These are phyloP conservation scores for Gliomastix tumulicola DNA, from an alignment of 2,329 filamentous ascomycete genomes.

Conservation along the genomic window DNA sequence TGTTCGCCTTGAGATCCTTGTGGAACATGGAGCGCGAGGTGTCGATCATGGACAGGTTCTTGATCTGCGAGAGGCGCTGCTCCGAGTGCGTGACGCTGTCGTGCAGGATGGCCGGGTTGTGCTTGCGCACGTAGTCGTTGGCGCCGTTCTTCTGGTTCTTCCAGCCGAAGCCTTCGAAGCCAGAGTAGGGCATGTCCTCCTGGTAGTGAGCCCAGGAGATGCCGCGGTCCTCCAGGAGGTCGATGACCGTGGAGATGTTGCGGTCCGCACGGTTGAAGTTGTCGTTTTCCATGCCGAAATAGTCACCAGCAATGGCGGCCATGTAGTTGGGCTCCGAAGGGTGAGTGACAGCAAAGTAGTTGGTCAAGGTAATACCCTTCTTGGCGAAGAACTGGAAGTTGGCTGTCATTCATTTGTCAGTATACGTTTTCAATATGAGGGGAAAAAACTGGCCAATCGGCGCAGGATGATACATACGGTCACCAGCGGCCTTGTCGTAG, in stretches of 20 bases:
- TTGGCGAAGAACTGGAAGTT: slow-evolving; percentile 18
- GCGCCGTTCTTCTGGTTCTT: slow-evolving; percentile 58
- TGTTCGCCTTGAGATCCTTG: slow-evolving; percentile 54
- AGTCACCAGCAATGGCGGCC: slow-evolving; percentile 60
- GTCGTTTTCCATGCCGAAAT: slow-evolving; percentile 68
- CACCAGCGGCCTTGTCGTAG: slow-evolving; percentile 55
- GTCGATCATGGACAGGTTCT: slow-evolving; percentile 52
- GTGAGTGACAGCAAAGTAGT: slow-evolving; percentile 57
- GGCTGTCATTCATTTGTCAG: too few relatives aligned
- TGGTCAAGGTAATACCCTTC: slow-evolving; percentile 21
- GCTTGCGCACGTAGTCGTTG: slow-evolving; percentile 79
- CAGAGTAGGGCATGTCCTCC: slow-evolving; percentile 70
- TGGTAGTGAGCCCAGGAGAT: slow-evolving; percentile 69
- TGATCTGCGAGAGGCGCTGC: slow-evolving; percentile 60
- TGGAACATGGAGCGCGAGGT: slow-evolving; percentile 50
- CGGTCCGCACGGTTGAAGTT: slow-evolving; percentile 48
- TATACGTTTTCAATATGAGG: too few relatives aligned
- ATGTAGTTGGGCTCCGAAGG: slow-evolving; percentile 74
- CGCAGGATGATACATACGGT: slow-evolving; percentile 37
- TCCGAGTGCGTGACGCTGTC: slow-evolving; percentile 54
- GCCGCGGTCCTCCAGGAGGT: slow-evolving; percentile 57
- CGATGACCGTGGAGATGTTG: slow-evolving; percentile 61
- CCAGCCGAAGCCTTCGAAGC: slow-evolving; percentile 59
- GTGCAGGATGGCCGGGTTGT: slow-evolving; percentile 63
- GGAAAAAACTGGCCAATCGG: neutral